Base-by-base conservation (phyloP, 2,329 filamentous ascomycete species). In the Teratosphaeria zuluensis region DNA sequence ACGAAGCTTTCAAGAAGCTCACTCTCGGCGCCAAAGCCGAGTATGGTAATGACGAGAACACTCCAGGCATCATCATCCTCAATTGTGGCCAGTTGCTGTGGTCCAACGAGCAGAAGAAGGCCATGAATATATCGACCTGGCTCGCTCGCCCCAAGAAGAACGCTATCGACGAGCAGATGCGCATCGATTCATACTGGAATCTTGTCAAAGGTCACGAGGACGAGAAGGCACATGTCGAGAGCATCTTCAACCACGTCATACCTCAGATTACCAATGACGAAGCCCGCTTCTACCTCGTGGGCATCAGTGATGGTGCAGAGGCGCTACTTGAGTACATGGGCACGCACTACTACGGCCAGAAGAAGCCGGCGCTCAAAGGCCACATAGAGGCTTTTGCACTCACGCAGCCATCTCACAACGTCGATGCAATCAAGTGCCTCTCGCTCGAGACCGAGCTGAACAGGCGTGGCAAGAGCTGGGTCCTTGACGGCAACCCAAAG, bases 61-160 rank as follows among this genome's bases (percentile, higher is more conserved):
- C 68, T 1, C 84, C 80, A 0, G 87, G 82, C 2, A 75, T 96
- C 58, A 75, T 96, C 31, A 76, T 96, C 30, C 83, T 90, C 53
- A 96, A 96, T 69, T 78, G 84, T 3, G 90, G 89, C 4, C 85
- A 95, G 73, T 76, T 89, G 19, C 77, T 86, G 66, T 96, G 90
- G 85, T 89, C 88, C 71, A 83, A 88, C 48, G 80, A 82, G 56
- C 80, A 80, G 1, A 74, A 79, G 56, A 80, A 81, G 54, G 78
- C 84, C 0, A 77, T 95, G 61, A 88, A 83, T 0, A 70, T 79
- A 1, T 68, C 70, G 0, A 80, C 79, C 2, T 88, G 86, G 78
- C 69, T 77, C 7, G 78, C 77, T 1, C 74, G 87, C 52, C 85
- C 86, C 0, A 80, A 86, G 65, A 12, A 58, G 3, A 35, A 9